These are phyloP conservation scores for Pseudomassariella vexata DNA, from an alignment of 2,329 filamentous ascomycete species.

Conservation along the genomic window DNA sequence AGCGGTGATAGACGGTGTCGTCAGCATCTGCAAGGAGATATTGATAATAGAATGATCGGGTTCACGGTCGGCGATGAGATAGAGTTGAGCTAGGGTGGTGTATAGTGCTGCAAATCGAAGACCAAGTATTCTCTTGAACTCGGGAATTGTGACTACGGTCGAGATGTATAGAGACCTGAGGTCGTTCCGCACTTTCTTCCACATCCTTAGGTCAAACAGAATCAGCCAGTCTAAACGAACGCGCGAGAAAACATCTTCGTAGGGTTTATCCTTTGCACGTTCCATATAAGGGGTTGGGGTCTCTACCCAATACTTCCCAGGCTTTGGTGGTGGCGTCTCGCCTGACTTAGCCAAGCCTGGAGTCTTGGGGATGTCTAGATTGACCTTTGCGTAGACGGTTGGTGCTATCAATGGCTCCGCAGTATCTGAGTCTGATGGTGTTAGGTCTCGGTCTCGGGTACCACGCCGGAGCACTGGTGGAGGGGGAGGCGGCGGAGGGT, in stretches of 20 bases:
- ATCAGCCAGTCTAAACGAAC: conserved; percentile 92
- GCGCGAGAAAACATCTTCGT: conserved; percentile 84
- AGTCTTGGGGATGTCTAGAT: conserved; percentile 75
- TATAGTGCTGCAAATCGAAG: conserved; percentile 93
- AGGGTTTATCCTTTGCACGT: conserved; percentile 56
- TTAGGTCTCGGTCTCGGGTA: conserved; percentile 53
- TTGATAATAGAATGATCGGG: conserved; percentile 99
- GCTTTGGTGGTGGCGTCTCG: conserved; percentile 48
- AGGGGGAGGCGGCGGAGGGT: conserved; percentile 62
- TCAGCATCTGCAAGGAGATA: conserved; percentile 91
- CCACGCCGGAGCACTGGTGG: conserved; percentile 43
- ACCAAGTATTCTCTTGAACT: conserved; percentile 92
- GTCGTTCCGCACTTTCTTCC: conserved; percentile 91
- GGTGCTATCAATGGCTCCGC: conserved; percentile 61
- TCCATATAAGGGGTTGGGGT: conserved; percentile 66
- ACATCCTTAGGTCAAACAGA: conserved; percentile 88
- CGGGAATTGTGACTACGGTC: conserved; percentile 88
- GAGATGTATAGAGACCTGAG: conserved; percentile 92
- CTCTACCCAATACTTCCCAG: conserved; percentile 80
- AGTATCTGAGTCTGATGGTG: conserved; percentile 68
- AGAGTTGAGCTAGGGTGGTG: conserved; percentile 87
- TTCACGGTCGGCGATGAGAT: conserved; percentile 91
- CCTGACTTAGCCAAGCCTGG: conserved; percentile 46
- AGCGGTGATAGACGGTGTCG: conserved; percentile 91
- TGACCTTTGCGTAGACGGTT: conserved; percentile 56